Percentiles rank a stretch among this genome's conserved stretches.
Conservation (phyloP, 1,139 yeast genomes). For the Geotrichum citri-aurantii region DNA sequence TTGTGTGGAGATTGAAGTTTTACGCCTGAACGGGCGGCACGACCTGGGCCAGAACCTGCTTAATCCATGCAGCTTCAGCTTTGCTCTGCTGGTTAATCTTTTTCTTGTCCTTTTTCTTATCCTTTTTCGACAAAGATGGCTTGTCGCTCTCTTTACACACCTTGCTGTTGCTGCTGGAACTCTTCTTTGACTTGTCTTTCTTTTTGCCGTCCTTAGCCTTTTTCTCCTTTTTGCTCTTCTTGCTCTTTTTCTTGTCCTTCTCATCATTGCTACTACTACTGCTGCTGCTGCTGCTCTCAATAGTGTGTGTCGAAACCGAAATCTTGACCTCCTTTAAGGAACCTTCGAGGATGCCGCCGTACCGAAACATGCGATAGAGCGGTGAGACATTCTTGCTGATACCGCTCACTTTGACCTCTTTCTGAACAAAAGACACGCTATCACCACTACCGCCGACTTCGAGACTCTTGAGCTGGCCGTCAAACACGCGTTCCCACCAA, state of each 20-base stretch:
- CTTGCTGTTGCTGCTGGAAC: neutral
- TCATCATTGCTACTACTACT: constrained; percentile 15
- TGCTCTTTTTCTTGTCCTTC: constrained; percentile 4
- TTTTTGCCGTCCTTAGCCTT: constrained; percentile 1
- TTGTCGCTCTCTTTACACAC: neutral
- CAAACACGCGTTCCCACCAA: constrained; percentile 97
- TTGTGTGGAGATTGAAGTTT: neutral
- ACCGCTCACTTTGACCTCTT: constrained; percentile 32
- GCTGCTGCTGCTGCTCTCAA: constrained; percentile 20
- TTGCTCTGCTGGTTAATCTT: neutral
- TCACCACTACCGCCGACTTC: constrained; percentile 47
- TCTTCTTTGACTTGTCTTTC: constrained; percentile 3
- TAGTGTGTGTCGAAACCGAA: constrained; percentile 25
- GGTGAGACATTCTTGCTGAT: constrained; percentile 40
- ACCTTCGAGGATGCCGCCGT: constrained; percentile 79
- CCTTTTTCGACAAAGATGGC: neutral
- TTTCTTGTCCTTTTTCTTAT: constrained; percentile 1
- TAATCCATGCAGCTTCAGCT: constrained; percentile 15
- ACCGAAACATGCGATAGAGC: constrained; percentile 62
- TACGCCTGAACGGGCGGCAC: neutral
- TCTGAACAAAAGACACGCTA: constrained; percentile 34
- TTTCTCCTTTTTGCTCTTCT: constrained; percentile 17
- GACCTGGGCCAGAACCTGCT: constrained; percentile 16
- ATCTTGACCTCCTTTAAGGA: constrained; percentile 44
- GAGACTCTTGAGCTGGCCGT: constrained; percentile 78